Percentiles rank a stretch among this genome's conserved stretches.
Evolutionary conservation across 179 eudicot genomes (phyloP).

Genomic region (Pouteria campechiana): DNA sequence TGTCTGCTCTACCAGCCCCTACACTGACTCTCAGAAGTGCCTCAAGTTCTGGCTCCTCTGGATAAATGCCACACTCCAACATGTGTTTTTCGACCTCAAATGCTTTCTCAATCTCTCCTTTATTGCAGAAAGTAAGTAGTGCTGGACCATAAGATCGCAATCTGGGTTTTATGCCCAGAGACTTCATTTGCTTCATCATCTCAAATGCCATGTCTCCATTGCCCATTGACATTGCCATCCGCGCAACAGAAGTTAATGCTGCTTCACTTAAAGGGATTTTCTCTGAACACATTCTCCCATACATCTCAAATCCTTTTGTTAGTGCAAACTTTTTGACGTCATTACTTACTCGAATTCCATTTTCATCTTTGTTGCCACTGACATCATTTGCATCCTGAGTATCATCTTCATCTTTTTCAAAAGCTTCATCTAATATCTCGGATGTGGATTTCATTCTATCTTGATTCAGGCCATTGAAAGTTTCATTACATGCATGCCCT

Average conservation of each 20-base stretch:
- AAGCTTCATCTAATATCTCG: conserved; percentile 10
- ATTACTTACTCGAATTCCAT: conserved; percentile 48
- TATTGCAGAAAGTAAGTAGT: conserved; percentile 42
- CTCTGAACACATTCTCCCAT: conserved; percentile 46
- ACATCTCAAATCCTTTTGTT: conserved; percentile 64
- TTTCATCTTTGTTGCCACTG: conserved; percentile 8
- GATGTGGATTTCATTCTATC: too few relatives aligned
- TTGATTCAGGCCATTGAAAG: conserved; percentile 11
- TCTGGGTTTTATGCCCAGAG: conserved; percentile 55
- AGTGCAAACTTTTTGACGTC: conserved; percentile 55
- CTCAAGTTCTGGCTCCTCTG: conserved; percentile 83
- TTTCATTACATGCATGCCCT: conserved; percentile 2
- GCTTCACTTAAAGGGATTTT: conserved; percentile 77
- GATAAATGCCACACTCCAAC: conserved; percentile 65
- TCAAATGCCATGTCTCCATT: conserved; percentile 88
- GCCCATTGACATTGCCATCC: conserved; percentile 80
- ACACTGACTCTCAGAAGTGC: conserved; percentile 69
- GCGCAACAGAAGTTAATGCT: conserved; percentile 71
- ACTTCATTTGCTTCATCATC: conserved; percentile 67
- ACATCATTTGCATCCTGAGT: conserved; percentile 13
- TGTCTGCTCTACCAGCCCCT: conserved; percentile 48
- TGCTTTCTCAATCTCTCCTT: conserved; percentile 62
- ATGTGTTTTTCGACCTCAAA: conserved; percentile 73
- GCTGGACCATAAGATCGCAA: conserved; percentile 88
- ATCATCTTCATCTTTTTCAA: conserved; percentile 13